Evolutionary conservation across 2,329 filamentous ascomycete species (phyloP), one percentile per base, ranked within the genome.

Genomic region (Talaromyces sp.): DNA sequence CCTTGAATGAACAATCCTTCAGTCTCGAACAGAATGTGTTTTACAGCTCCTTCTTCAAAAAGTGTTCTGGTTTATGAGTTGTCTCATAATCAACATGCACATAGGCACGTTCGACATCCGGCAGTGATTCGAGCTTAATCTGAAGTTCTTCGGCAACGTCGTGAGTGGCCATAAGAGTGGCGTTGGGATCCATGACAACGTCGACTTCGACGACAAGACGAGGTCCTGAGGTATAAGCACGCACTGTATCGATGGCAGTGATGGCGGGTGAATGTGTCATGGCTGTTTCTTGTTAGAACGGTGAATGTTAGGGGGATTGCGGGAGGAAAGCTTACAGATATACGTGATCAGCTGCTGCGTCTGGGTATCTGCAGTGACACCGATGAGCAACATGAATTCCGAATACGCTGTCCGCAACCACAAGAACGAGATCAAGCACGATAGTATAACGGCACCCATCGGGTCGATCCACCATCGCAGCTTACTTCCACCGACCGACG

Each of bases 41-140:
- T 39, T 62, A 64, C 42, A 88, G 70, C 68, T 88, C 85, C 77
- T 88, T 88, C 75, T 88, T 88, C 73, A 86, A 75, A 66, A 84
- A 87, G 73, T 88, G 93, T 80, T 97, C 93, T 0, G 93, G 93
- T 76, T 95, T 93, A 76, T 98, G 95, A 18, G 89, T 92, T 3
- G 93, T 97, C 80, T 98, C 95, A 70, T 96, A 98, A 76, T 99
- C 95, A 18, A 97, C 93, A 75, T 99, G 95, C 21, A 98, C 95
- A 73, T 97, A 98, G 0, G 92, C 92, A 64, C 95, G 82, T 83
- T 98, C 95, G 9, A 98, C 88, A 73, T 96, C 89, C 0, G 95
- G 93, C 66, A 99, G 77, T 62, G 88, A 90, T 83, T 99, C 95
- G 2, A 98, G 82, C 80, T 98, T 98, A 66, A 90, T 90, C 81